Evolutionary conservation across 495 filamentous ascomycete genomes (phyloP).

Genomic region (Pyronema domesticum): DNA sequence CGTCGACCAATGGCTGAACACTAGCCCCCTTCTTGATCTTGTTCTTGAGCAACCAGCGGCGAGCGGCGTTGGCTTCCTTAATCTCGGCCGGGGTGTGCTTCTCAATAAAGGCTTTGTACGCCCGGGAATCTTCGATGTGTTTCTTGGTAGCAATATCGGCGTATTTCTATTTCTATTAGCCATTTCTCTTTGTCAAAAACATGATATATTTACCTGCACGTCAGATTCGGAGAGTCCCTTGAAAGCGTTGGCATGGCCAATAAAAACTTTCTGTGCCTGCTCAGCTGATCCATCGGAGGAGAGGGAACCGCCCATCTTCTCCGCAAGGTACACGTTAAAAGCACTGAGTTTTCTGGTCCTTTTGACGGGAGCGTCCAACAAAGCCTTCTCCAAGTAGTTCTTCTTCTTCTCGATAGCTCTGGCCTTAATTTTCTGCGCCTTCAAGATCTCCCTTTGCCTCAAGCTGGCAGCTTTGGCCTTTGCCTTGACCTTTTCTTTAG

Average conservation of each 20-base stretch:
- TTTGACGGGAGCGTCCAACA: no score
- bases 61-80: not conserved
- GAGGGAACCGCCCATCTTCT: not conserved
- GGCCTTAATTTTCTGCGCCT: not conserved
- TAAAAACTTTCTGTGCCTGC: no score
- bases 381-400: not conserved
- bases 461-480: not conserved
- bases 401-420: not conserved
- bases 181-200: not conserved
- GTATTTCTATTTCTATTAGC: not conserved
- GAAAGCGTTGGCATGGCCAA: no score
- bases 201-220: not conserved
- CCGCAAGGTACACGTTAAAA: not conserved
- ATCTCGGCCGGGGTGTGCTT: not conserved
- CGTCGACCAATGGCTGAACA: not conserved
- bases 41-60: conserved; percentile 1
- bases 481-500: no score
- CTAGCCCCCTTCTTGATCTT: not conserved
- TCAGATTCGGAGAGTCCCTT: not conserved
- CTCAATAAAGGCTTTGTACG: not conserved
- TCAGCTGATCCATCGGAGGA: no score
- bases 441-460: not conserved
- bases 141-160: not conserved
- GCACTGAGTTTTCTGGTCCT: not conserved
- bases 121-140: not conserved